Base-by-base conservation (phyloP, 768 basidiomycete species). In the Mycena maculata region DNA sequence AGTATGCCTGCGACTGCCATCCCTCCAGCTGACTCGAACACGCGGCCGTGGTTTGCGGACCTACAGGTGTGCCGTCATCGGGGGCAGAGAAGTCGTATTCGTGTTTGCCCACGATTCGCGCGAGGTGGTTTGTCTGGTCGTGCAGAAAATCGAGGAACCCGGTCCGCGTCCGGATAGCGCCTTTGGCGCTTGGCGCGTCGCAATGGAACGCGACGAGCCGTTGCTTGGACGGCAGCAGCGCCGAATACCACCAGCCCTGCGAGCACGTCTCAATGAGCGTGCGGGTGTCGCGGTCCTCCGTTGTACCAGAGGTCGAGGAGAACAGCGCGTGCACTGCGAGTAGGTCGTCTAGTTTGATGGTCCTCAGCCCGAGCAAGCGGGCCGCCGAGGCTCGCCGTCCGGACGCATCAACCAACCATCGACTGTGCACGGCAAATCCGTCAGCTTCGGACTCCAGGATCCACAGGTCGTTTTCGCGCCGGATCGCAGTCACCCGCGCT, bases 351-450 rank as follows among this genome's bases (percentile, higher is more conserved):
- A 63, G 50, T 48, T 75, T 77, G 28, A 73, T 23, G 18, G 65
- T 72, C 59, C 65, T 76, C 7, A 75, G 73, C 22, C 76, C 77
- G 10, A 81, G 60, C 79, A 58, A 20, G 6, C 62, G 74, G 7
- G 76, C 80, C 18, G 78, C 60, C 8, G 74, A 75, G 4, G 81
- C 79, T 64, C 76, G 78, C 25, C 80, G 63, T 4, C 80, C 80
- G n/a, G 79, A 73, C 8, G 80, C 79, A 67, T 82, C 80, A 20
- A 82, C 62, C 2, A 80, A 31, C 80, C 80, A 80, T 42, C 31
- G 57, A 15, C 54, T 52, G 72, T 7, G 73, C 25, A 18, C 62
- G 49, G 68, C 69, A 73, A n/a, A 28, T 15, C 18, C 58, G 42
- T 9, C 16, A 30, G n/a, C n/a, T n/a, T n/a, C 65, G 67, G n/a